Evolutionary conservation across 2,329 filamentous ascomycete genomes (phyloP).

Genomic region (Tolypocladium sp.): DNA sequence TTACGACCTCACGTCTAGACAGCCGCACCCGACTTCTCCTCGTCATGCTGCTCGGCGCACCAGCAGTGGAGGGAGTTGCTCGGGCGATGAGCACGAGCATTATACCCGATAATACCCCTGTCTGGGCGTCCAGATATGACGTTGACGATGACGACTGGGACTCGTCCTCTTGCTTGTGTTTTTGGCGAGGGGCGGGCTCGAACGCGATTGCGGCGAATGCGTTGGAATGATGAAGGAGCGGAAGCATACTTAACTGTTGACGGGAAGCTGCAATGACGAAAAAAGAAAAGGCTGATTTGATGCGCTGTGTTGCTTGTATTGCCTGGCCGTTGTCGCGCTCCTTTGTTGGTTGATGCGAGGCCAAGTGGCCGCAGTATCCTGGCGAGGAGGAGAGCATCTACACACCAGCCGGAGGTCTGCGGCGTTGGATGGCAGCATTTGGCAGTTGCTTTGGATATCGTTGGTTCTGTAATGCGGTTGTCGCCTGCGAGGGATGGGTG

Average conservation of each 20-base stretch:
- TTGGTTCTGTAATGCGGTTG: neutral
- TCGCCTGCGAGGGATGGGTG: neutral
- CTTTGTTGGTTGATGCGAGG: neutral
- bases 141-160: slow-evolving; percentile 18
- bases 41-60: slow-evolving; percentile 18
- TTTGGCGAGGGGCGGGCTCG: neutral
- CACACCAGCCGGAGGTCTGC: neutral
- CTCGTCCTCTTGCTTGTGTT: neutral
- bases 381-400: slow-evolving; percentile 12
- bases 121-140: slow-evolving; percentile 24
- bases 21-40: slow-evolving; percentile 25
- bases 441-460: slow-evolving; percentile 2
- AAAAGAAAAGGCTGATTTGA: slow-evolving; percentile 4
- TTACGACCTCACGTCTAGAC: slow-evolving; percentile 39
- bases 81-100: slow-evolving; percentile 26
- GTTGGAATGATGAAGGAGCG: neutral
- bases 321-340: neutral
- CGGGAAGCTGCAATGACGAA: slow-evolving; percentile 12
- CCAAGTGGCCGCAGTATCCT: neutral
- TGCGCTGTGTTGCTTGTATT: neutral
- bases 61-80: slow-evolving; percentile 21
- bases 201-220: neutral
- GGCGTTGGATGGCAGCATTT: slow-evolving; percentile 7
- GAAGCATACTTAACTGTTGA: neutral
- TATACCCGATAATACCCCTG: slow-evolving; percentile 30